Conservation (phyloP, 495 filamentous ascomycete species). For the Xylaria curta region DNA sequence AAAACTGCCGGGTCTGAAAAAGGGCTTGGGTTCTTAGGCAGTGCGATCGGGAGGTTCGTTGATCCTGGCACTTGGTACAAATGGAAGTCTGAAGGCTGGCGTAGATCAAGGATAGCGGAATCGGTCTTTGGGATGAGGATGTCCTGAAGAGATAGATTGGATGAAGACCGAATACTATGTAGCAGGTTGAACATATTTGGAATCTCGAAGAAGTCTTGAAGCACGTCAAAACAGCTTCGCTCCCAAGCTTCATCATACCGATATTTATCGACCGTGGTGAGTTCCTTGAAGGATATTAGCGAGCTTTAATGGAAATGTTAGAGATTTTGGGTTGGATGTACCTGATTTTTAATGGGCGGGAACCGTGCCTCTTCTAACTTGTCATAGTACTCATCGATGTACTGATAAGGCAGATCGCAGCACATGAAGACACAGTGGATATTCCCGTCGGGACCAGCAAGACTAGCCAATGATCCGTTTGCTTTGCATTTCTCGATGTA, state of each 20-base stretch:
- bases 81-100: neutral
- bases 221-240: constrained; percentile 45
- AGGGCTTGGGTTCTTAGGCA: neutral
- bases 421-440: constrained; percentile 48
- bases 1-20: neutral
- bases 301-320: neutral
- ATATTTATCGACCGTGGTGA: constrained; percentile 50
- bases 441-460: neutral
- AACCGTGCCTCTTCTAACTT: constrained; percentile 59
- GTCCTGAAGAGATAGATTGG: neutral
- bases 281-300: neutral
- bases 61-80: neutral
- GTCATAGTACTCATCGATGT: constrained; percentile 64
- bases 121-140: neutral
- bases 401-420: constrained; percentile 69
- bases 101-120: neutral
- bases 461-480: constrained; percentile 12
- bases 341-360: constrained; percentile 49
- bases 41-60: neutral
- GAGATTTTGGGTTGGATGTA: neutral
- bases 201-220: constrained; percentile 48
- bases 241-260: constrained; percentile 63
- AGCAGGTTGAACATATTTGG: constrained; percentile 32
- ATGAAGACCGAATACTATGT: constrained; percentile 3
- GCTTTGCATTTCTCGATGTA: constrained; percentile 57